Evolutionary conservation across 1,284 basidiomycete genomes (phyloP).

Genomic region (Agroathelia rolfsii): DNA sequence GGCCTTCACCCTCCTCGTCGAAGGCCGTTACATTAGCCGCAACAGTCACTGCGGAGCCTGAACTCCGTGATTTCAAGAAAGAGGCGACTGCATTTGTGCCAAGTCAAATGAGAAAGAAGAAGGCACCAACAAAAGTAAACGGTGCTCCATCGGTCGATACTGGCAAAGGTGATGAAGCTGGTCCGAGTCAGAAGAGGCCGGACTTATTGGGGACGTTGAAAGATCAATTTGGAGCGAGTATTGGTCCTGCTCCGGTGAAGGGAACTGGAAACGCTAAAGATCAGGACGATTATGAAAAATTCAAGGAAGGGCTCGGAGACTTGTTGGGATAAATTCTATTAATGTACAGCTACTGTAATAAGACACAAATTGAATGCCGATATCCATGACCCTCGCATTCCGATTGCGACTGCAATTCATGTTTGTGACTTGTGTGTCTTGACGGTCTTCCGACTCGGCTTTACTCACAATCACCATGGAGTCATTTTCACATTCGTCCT

Average conservation of each 20-base stretch:
- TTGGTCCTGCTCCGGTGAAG: slow-evolving; percentile 12
- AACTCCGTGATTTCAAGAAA: slow-evolving; percentile 84
- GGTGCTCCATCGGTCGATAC: slow-evolving; percentile 47
- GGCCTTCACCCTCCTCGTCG: slow-evolving; percentile 17
- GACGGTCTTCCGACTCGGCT: too few species aligned
- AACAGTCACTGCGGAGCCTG: slow-evolving; percentile 72
- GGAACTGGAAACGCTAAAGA: slow-evolving; percentile 24
- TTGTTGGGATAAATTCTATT: slow-evolving; percentile 22
- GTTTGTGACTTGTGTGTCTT: too few species aligned
- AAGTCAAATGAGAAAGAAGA: slow-evolving; percentile 55
- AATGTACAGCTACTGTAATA: too few species aligned
- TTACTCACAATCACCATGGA: too few species aligned
- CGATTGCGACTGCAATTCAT: too few species aligned
- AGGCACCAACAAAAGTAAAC: slow-evolving; percentile 41
- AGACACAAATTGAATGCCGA: too few species aligned
- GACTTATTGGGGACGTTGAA: slow-evolving; percentile 56
- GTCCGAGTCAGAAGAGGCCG: slow-evolving; percentile 19
- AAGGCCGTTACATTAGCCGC: slow-evolving; percentile 34
- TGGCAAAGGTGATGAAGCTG: slow-evolving; percentile 21
- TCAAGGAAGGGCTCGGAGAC: slow-evolving; percentile 66
- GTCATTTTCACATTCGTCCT: too few species aligned
- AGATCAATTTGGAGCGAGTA: slow-evolving; percentile 42
- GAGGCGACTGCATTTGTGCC: slow-evolving; percentile 88
- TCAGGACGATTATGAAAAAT: slow-evolving; percentile 69
- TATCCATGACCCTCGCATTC: too few species aligned